Evolutionary conservation across 139 green algal genomes (phyloP).

Genomic region (Microglena sp.): DNA sequence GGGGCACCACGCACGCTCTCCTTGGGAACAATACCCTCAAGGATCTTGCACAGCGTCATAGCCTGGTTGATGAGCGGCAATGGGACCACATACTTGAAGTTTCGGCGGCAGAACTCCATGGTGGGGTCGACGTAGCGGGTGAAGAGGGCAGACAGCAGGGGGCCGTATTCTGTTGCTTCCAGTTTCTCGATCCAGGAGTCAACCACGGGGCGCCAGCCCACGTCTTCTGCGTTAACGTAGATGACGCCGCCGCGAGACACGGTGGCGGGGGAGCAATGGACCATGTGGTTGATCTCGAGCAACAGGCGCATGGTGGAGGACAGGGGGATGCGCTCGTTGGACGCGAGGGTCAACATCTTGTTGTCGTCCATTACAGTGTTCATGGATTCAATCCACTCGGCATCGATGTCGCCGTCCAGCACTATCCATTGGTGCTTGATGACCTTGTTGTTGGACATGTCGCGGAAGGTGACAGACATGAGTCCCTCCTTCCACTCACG

Average conservation of each 20-base stretch:
- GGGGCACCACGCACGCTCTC: conserved; percentile 36
- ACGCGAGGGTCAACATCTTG: conserved; percentile 87
- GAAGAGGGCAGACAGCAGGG: conserved; percentile 77
- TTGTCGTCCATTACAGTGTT: conserved; percentile 92
- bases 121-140: conserved; percentile 72
- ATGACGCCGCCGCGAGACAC: conserved; percentile 88
- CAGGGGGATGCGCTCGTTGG: conserved; percentile 87
- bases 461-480: conserved; percentile 76
- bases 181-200: conserved; percentile 72
- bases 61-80: conserved; percentile 69
- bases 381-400: conserved; percentile 86
- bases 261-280: conserved; percentile 82
- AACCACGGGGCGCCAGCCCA: conserved; percentile 81
- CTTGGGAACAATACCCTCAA: conserved; percentile 76
- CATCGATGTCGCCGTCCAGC: conserved; percentile 91
- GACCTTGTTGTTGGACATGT: conserved; percentile 72
- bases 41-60: conserved; percentile 86
- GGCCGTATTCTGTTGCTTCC: conserved; percentile 61
- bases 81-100: conserved; percentile 75
- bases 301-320: conserved; percentile 79
- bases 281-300: conserved; percentile 73
- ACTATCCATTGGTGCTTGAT: conserved; percentile 92
- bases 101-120: conserved; percentile 74
- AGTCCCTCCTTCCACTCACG: conserved; percentile 92
- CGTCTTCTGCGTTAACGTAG: conserved; percentile 75